Evolutionary conservation across 768 basidiomycete genomes (phyloP), one percentile per base, ranked within the genome.

Genomic region (Macrolepiota dolichaula): DNA sequence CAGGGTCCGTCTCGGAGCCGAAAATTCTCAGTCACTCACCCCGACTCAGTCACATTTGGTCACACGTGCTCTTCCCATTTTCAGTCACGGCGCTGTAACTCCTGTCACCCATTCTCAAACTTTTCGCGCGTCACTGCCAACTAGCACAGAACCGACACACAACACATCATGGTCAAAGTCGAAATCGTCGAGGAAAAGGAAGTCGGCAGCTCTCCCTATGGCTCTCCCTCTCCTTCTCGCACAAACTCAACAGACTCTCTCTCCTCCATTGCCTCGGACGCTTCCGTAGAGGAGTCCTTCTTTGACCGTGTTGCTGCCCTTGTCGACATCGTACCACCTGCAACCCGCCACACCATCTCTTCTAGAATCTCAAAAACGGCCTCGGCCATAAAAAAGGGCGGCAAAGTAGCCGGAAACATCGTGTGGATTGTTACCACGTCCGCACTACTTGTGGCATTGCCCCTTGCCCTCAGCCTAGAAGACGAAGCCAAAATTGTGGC

Each of bases 391-490:
- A 89, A 85, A 70, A 84, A 82, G 61, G 79, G 85, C 6, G 81
- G 86, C 51, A 91, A 87, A 76, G 67, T 91, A 54, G 83, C 87
- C 36, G 96, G 97, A 13, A 95, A 91, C 72, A 76, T 94, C 66
- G 91, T 96, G 59, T 99, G 97, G 97, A 83, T 97, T 63, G 79
- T 98, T 70, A 95, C 93, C 57, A 98, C 96, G 9, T 92, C 90
- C 47, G 95, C 96, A 1, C 80, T 99, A 57, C 85, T 99, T 65
- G 89, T 99, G 53, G 97, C 93, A 13, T 80, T 99, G 40, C 97
- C 97, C 36, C 81, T 98, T 63, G 94, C 96, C 4, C 82, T 98
- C 67, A 89, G 87, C 63, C 81, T 98, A 67, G 97, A 99, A 76
- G 96, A 97, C 75, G 97, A 99, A 78, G 90, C 92, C 57, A 94